Percentiles rank a stretch among this genome's conserved stretches.
These are phyloP conservation scores for Tolypocladium ophioglossoides DNA, from an alignment of 2,329 filamentous ascomycete species.

Conservation along the genomic window DNA sequence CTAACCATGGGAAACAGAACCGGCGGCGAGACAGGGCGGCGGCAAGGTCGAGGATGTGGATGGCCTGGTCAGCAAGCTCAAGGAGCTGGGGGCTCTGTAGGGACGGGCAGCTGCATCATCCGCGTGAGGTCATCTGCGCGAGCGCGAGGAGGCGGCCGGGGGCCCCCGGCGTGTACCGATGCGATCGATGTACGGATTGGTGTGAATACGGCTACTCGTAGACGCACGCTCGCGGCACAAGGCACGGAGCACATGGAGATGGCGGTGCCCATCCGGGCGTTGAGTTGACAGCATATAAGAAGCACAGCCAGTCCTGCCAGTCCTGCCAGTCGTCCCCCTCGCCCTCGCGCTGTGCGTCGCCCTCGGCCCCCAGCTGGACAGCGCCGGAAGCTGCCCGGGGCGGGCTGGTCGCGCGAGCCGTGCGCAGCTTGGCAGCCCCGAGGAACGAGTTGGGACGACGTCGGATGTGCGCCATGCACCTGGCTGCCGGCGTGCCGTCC, in stretches of 20 bases:
- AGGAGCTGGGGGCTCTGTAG: slow-evolving; percentile 88
- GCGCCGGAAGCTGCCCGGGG: neutral
- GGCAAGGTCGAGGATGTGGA: slow-evolving; percentile 97
- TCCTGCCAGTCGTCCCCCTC: too few relatives aligned
- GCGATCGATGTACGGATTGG: neutral
- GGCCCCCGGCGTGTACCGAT: too few relatives aligned
- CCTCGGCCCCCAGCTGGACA: neutral
- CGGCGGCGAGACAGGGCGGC: slow-evolving; percentile 76
- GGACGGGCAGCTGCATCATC: neutral
- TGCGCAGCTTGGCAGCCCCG: too few relatives aligned
- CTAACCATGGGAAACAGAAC: slow-evolving; percentile 46
- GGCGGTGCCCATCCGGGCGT: neutral
- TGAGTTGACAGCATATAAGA: neutral
- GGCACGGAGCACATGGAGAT: neutral
- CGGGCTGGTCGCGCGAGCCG: too few relatives aligned
- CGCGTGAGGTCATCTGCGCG: too few relatives aligned
- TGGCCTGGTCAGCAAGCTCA: slow-evolving; percentile 85
- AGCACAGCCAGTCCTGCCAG: neutral
- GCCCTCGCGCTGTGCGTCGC: neutral
- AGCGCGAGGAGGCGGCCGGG: too few relatives aligned
- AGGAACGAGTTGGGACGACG: too few relatives aligned
- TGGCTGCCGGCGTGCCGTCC: too few relatives aligned
- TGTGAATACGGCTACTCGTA: neutral
- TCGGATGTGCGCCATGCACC: neutral
- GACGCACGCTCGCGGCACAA: neutral